These are phyloP conservation scores for Solanum bulbocastanum DNA, from an alignment of 257 asterid genomes.

Conservation along the genomic window DNA sequence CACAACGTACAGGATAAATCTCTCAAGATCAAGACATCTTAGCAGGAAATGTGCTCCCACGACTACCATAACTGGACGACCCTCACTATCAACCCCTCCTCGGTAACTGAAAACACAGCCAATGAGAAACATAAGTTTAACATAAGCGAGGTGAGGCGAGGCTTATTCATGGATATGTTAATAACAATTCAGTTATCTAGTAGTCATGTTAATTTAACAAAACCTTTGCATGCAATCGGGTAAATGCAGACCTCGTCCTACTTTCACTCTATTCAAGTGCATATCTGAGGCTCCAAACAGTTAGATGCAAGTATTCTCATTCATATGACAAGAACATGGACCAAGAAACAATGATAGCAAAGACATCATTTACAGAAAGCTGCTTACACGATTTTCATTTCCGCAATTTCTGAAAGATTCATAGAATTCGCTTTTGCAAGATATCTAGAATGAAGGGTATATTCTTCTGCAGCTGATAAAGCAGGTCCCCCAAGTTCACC, in stretches of 20 bases:
- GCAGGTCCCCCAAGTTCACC: slow-evolving; percentile 88
- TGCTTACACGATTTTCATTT: slow-evolving; percentile 91
- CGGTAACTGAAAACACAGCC: slow-evolving; percentile 53
- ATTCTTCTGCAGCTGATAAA: slow-evolving; percentile 86
- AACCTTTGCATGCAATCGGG: not conserved
- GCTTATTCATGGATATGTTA: not conserved
- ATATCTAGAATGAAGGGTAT: slow-evolving; percentile 90
- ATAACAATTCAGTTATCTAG: not conserved
- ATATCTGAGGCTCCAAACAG: not conserved
- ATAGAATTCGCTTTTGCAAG: slow-evolving; percentile 88
- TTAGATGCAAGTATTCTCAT: not conserved
- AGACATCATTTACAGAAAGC: slow-evolving; percentile 1
- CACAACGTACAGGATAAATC: slow-evolving; percentile 62
- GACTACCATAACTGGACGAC: slow-evolving; percentile 85
- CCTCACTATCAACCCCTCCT: slow-evolving; percentile 91
- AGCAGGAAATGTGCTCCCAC: slow-evolving; percentile 97
- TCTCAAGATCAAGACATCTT: slow-evolving; percentile 87
- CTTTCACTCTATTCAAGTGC: not conserved
- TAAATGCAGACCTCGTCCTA: not conserved
- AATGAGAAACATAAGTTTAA: not conserved
- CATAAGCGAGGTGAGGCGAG: not conserved
- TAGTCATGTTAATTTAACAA: not conserved
- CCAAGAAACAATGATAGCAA: not conserved
- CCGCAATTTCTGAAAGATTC: slow-evolving; percentile 83
- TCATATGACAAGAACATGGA: not conserved